Conservation (phyloP, 1,139 yeast species). For the Pichia sp. region DNA sequence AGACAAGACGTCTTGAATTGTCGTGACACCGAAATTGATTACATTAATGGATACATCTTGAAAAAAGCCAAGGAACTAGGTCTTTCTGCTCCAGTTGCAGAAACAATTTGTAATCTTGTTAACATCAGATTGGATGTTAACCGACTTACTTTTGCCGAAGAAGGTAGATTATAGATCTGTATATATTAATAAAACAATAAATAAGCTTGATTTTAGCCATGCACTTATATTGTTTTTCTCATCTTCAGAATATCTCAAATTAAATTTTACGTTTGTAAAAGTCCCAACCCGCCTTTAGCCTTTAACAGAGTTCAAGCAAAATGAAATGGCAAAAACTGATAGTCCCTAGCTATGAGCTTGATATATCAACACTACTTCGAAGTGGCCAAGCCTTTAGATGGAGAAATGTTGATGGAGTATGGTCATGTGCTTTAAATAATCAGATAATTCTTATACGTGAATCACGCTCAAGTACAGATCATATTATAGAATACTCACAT, state of each 20-base stretch:
- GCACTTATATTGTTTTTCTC: no score
- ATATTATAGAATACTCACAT: constrained; percentile 5
- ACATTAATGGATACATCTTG: constrained; percentile 71
- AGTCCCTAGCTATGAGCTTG: constrained; percentile 39
- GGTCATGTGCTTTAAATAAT: constrained; percentile 51
- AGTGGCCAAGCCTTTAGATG: constrained; percentile 87
- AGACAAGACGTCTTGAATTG: constrained; percentile 64
- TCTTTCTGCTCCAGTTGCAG: constrained; percentile 42
- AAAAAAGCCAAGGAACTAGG: constrained; percentile 41
- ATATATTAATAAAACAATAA: constrained; percentile 3
- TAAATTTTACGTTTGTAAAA: no score
- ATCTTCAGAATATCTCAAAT: no score
- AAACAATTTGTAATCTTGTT: constrained; percentile 42
- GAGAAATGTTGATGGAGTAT: constrained; percentile 50
- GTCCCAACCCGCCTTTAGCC: no score
- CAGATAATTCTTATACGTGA: constrained; percentile 42
- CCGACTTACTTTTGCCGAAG: constrained; percentile 9
- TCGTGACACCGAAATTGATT: constrained; percentile 67
- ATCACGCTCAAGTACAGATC: constrained; percentile 9
- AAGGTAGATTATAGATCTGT: neutral
- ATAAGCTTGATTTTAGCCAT: neutral
- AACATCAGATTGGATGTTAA: constrained; percentile 32
- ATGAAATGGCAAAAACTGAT: constrained; percentile 11
- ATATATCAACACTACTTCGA: constrained; percentile 62
- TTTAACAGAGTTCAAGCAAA: no score